Percentiles rank a stretch among this genome's conserved stretches.
Evolutionary conservation across 2,329 filamentous ascomycete genomes (phyloP).

Genomic region (Trichoderma simmonsii): DNA sequence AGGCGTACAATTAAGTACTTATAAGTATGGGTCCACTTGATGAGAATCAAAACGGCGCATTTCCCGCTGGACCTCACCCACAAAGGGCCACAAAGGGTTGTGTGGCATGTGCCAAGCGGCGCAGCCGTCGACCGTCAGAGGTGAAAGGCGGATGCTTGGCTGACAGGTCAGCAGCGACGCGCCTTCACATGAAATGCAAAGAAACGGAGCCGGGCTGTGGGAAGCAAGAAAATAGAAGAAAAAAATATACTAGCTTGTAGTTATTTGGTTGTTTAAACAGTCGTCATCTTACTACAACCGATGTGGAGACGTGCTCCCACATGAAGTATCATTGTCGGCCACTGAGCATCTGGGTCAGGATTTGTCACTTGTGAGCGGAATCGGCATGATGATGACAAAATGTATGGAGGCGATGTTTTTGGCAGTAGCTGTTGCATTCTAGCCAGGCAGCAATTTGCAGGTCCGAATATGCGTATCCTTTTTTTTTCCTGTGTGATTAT

Average conservation of each 20-base stretch:
- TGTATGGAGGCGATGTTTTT: neutral
- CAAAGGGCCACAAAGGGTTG: conserved; percentile 10
- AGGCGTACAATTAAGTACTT: conserved; percentile 12
- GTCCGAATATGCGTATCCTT: neutral
- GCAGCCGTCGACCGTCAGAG: conserved; percentile 1
- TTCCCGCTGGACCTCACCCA: conserved; percentile 8
- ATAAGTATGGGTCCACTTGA: conserved; percentile 16
- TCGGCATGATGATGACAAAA: neutral
- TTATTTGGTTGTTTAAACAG: conserved; percentile 1
- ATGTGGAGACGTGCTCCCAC: conserved; percentile 8
- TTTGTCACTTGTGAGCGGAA: neutral
- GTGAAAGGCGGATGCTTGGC: conserved; percentile 10
- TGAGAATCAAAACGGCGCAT: neutral
- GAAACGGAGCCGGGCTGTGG: neutral
- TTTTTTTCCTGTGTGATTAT: neutral
- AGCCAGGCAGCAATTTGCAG: neutral
- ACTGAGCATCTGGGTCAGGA: neutral
- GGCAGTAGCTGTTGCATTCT: neutral
- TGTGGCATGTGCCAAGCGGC: conserved; percentile 18
- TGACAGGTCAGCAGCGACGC: conserved; percentile 10
- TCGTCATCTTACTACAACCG: conserved; percentile 8
- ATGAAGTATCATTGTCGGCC: neutral
- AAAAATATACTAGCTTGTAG: neutral
- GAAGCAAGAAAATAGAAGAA: neutral
- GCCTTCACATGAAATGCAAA: conserved; percentile 7